A percentile compares a stretch with the other conserved stretches of the same genome.
Conservation (phyloP, 1,284 basidiomycete genomes). For the Xanthoconium separans region DNA sequence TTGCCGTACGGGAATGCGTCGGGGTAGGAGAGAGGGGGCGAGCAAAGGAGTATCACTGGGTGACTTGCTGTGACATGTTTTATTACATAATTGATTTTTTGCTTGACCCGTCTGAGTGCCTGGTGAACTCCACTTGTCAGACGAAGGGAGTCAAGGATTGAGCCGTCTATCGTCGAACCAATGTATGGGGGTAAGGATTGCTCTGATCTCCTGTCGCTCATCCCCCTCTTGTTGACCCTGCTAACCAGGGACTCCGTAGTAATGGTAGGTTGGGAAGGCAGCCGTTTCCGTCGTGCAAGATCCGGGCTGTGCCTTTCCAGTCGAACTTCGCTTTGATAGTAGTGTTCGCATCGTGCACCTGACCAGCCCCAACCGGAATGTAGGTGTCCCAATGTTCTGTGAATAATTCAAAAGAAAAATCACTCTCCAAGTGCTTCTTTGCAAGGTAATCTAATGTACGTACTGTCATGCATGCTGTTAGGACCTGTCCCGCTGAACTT, state of each 20-base stretch:
- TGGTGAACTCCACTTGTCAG: no score
- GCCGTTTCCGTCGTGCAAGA: constrained; percentile 36
- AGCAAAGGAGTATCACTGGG: constrained; percentile 13
- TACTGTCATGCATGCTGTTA: constrained; percentile 55
- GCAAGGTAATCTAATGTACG: constrained; percentile 65
- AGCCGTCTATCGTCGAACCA: no score
- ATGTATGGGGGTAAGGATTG: no score
- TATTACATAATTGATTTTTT: no score
- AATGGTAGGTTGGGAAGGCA: constrained; percentile 60
- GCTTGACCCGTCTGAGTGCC: no score
- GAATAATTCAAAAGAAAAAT: background rate
- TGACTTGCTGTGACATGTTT: no score
- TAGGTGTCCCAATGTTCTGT: constrained; percentile 34
- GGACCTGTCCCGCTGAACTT: constrained; percentile 34
- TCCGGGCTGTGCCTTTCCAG: constrained; percentile 56
- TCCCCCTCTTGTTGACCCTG: no score
- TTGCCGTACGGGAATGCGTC: constrained; percentile 32
- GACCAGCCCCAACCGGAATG: constrained; percentile 82
- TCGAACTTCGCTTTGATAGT: constrained; percentile 51
- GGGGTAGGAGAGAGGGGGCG: constrained; percentile 31
- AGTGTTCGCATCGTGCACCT: constrained; percentile 68
- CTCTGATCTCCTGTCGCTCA: no score
- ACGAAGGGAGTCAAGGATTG: no score
- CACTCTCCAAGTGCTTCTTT: constrained; percentile 66
- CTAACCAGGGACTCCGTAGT: constrained; percentile 55